Percentiles rank a stretch among this genome's conserved stretches.
Conservation (phyloP, 2,329 filamentous ascomycete genomes). For the Aspergillus niger region DNA sequence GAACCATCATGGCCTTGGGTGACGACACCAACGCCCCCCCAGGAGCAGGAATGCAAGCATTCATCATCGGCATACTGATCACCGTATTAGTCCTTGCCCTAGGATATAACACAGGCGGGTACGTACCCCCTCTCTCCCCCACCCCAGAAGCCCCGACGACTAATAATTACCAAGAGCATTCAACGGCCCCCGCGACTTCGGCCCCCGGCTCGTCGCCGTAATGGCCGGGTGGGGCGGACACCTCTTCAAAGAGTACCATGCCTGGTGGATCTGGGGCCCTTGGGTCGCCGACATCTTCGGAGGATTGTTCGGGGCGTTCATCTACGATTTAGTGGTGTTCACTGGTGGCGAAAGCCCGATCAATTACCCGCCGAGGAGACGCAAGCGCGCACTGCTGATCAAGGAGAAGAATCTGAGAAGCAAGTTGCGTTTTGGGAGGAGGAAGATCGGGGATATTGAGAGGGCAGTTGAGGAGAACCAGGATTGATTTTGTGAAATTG, state of each 20-base stretch:
- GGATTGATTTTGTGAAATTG: neutral
- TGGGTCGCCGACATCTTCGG: conserved; percentile 39
- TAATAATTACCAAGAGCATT: conserved; percentile 26
- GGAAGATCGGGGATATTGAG: conserved; percentile 25
- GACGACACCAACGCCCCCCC: conserved; percentile 50
- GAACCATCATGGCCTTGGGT: conserved; percentile 40
- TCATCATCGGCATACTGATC: conserved; percentile 26
- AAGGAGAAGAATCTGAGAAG: conserved; percentile 24
- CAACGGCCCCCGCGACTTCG: conserved; percentile 42
- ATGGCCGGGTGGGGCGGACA: conserved; percentile 36
- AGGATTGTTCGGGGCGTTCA: conserved; percentile 31
- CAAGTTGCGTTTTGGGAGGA: conserved; percentile 16
- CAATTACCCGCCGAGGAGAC: conserved; percentile 47
- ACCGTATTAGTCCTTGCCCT: conserved; percentile 21
- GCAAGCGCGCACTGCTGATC: conserved; percentile 40
- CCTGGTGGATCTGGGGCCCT: conserved; percentile 41
- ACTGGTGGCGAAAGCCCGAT: conserved; percentile 42
- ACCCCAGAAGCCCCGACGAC: neutral
- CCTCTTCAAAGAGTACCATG: conserved; percentile 27
- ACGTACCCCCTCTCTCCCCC: neutral
- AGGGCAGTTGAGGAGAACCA: conserved; percentile 10
- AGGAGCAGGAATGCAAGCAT: conserved; percentile 45
- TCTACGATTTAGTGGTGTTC: conserved; percentile 43
- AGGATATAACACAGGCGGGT: conserved; percentile 41
- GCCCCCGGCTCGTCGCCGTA: conserved; percentile 34